Evolutionary conservation across 202 grass and related monocot species (phyloP), one percentile per base, ranked within the genome.

Genomic region (Schoenoplectus triqueter): DNA sequence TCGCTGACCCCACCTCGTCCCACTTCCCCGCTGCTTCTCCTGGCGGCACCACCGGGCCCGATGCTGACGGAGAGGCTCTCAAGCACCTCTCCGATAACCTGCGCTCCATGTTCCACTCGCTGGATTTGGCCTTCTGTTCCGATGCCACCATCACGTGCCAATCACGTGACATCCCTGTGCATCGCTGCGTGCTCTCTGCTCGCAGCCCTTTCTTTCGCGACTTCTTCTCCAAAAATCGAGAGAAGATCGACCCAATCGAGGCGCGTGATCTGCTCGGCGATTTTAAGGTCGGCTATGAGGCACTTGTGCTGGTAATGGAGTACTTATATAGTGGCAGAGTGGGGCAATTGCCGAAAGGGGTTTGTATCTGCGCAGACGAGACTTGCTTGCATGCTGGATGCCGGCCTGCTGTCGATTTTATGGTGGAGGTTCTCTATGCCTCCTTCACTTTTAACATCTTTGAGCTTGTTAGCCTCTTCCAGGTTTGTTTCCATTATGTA

Each of bases 401-500:
- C 87, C 87, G 87, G 50, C 91, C 96, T 7, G 90, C 86, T 55
- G 90, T 95, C 5, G 80, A 89, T 14, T 99, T 99, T 79, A 88
- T 92, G 86, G 86, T 82, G 64, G 85, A 99, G 86, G 90, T 99
- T 83, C 96, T 99, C 82, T 99, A 92, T 78, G 82, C 87, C 11
- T 94, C 96, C 10, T 92, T 70, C 87, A 92, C 73, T 86, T 99
- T 99, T 85, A 86, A 94, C 88, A 87, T 99, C 78, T 44, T 15
- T 78, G 96, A 99, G 90, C 91, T 99, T 60, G 88, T 92, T 81
- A 95, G 55, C 83, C 90, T 99, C 84, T 99, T 99, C 90, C 96
- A 99, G 96, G 96, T 95, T 47, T 52, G 71, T 72, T 87, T 6
- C 9, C 66, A 69, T 40, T 6, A 13, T 44, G 31, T 44, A 41